Conservation (phyloP, 495 filamentous ascomycete genomes). For the Haplographium delicatum region DNA sequence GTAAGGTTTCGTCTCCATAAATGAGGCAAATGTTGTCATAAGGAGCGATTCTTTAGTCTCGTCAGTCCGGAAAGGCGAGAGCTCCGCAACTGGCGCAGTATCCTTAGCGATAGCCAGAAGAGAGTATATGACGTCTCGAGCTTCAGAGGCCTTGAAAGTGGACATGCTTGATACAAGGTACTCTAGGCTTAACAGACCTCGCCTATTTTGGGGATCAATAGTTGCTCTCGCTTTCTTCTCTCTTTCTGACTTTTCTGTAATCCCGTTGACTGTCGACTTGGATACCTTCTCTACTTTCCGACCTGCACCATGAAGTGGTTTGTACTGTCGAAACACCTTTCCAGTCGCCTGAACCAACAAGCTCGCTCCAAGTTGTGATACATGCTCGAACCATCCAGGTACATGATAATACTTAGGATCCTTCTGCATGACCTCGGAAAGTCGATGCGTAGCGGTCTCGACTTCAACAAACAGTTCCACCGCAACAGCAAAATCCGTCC, state of each 20-base stretch:
- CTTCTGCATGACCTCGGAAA: neutral
- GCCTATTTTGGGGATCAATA: too few relatives aligned
- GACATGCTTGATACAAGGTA: neutral
- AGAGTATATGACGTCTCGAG: constrained; percentile 8
- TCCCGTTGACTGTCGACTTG: too few relatives aligned
- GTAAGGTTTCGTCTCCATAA: neutral
- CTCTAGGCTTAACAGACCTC: too few relatives aligned
- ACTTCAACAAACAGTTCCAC: constrained; percentile 2
- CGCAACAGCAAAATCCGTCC: constrained; percentile 28
- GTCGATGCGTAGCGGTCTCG: neutral
- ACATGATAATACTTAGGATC: neutral
- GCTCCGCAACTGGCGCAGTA: neutral
- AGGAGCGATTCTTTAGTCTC: neutral
- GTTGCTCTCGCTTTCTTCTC: too few relatives aligned
- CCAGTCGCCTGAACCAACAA: constrained; percentile 25
- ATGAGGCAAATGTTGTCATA: neutral
- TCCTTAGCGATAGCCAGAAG: constrained; percentile 7
- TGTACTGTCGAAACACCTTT: constrained; percentile 22
- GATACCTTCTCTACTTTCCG: too few relatives aligned
- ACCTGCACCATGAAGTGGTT: too few relatives aligned
- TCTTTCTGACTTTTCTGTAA: too few relatives aligned
- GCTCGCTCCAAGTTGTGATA: neutral
- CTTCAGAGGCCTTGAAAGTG: constrained; percentile 1
- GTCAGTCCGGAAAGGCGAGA: neutral
- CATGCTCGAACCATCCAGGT: neutral